phyloP scores from a whole-genome alignment of 2,329 filamentous ascomycete genomes.

The Apiospora rasikravindrae region DNA sequence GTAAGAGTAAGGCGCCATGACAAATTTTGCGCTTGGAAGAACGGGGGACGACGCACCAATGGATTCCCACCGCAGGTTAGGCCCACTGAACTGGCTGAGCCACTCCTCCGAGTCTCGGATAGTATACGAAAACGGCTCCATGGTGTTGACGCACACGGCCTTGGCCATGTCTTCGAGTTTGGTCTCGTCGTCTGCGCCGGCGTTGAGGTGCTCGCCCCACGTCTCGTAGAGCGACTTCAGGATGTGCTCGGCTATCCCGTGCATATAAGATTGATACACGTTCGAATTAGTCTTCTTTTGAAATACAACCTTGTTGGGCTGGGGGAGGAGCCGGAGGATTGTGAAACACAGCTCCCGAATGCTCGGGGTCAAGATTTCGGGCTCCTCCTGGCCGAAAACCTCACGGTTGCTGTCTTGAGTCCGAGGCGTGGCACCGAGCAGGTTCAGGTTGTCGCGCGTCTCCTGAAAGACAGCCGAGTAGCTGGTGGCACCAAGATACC shows the following conservation, averaged over 20 bases:
- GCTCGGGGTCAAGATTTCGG: constrained; percentile 28
- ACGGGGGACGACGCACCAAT: constrained; percentile 41
- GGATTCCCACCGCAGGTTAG: constrained; percentile 49
- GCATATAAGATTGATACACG: constrained; percentile 40
- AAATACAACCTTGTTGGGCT: constrained; percentile 29
- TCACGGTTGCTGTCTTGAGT: constrained; percentile 21
- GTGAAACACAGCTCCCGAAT: constrained; percentile 44
- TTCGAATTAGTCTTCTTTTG: neutral
- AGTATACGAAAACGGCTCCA: constrained; percentile 41
- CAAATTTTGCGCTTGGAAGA: neutral
- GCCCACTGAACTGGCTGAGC: constrained; percentile 45
- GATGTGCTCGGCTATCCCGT: constrained; percentile 35
- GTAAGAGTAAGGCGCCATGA: neutral
- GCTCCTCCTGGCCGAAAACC: neutral
- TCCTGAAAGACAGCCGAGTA: constrained; percentile 43
- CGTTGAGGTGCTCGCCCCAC: constrained; percentile 38
- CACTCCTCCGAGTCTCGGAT: constrained; percentile 43
- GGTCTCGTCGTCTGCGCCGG: constrained; percentile 29
- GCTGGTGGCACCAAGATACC: constrained; percentile 53
- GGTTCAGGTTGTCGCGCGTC: constrained; percentile 5
- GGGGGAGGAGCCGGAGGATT: constrained; percentile 45
- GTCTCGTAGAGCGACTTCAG: constrained; percentile 39
- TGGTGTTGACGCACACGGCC: constrained; percentile 45
- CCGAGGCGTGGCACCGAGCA: constrained; percentile 4
- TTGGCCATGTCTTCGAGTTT: constrained; percentile 44